Evolutionary conservation across 129 eudicot species (phyloP).

Genomic region (Helianthus tuberosus): DNA sequence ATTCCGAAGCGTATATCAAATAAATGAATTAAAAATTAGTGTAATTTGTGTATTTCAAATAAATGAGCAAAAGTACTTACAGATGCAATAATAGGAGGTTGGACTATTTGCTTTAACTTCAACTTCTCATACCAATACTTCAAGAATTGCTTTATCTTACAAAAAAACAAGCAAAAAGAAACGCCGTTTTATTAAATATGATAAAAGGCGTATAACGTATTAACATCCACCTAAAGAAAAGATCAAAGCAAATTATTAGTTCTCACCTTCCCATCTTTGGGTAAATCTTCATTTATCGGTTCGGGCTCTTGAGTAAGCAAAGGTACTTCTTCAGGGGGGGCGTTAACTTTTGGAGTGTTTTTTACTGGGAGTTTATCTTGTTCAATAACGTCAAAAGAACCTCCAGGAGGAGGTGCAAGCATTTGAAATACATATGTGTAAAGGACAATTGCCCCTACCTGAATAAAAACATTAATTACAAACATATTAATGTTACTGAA

Average conservation of each 20-base stretch:
- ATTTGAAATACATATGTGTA: constrained; percentile 94
- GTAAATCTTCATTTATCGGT: constrained; percentile 31
- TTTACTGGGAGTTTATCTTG: constrained; percentile 54
- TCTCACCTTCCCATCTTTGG: constrained; percentile 60
- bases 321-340: constrained; percentile 70
- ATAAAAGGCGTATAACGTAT: background rate
- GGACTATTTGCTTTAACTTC: constrained; percentile 94
- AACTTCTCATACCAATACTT: constrained; percentile 68
- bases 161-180: background rate
- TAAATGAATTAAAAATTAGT: background rate
- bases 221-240: background rate
- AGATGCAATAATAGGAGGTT: constrained; percentile 99
- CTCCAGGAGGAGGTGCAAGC: constrained; percentile 94
- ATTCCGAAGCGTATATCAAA: background rate
- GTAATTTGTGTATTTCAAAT: too few relatives aligned
- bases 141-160: constrained; percentile 67
- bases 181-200: background rate
- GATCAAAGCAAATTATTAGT: background rate
- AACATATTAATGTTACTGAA: background rate
- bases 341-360: constrained; percentile 27
- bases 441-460: constrained; percentile 94
- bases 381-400: constrained; percentile 69
- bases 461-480: background rate
- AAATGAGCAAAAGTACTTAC: constrained; percentile 49
- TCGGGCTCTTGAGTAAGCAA: constrained; percentile 59